Percentiles rank a stretch among this genome's conserved stretches.
phyloP scores from a whole-genome alignment of 768 basidiomycete genomes.

The Mycena vulgaris region DNA sequence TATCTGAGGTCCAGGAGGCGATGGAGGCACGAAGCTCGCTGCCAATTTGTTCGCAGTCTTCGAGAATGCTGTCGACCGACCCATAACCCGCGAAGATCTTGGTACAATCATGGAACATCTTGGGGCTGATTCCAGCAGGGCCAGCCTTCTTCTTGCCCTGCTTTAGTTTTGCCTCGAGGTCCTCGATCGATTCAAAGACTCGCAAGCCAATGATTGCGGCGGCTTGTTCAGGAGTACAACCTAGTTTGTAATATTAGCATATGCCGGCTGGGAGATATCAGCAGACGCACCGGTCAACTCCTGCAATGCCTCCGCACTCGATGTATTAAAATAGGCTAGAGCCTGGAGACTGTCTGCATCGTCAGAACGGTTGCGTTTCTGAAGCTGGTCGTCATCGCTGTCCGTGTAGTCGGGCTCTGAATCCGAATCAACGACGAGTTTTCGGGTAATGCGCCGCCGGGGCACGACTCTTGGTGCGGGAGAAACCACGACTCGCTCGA shows the following conservation, averaged over 20 bases:
- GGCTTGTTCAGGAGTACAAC: slow-evolving; percentile 88
- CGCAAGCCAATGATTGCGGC: slow-evolving; percentile 82
- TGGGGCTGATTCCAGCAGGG: slow-evolving; percentile 86
- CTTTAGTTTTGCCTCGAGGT: slow-evolving; percentile 81
- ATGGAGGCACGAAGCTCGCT: slow-evolving; percentile 80
- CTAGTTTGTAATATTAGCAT: slow-evolving; percentile 51
- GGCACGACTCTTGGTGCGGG: slow-evolving; percentile 52
- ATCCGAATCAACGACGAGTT: slow-evolving; percentile 77
- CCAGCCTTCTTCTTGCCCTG: slow-evolving; percentile 92
- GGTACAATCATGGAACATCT: slow-evolving; percentile 92
- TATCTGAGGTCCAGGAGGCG: slow-evolving; percentile 76
- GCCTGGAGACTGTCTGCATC: slow-evolving; percentile 62
- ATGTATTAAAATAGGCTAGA: slow-evolving; percentile 78
- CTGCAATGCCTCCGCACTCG: slow-evolving; percentile 74
- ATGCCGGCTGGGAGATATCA: background rate
- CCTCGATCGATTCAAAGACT: slow-evolving; percentile 84
- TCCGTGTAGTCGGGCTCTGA: slow-evolving; percentile 71
- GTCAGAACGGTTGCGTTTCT: slow-evolving; percentile 51
- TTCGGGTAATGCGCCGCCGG: slow-evolving; percentile 69
- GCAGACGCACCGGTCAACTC: slow-evolving; percentile 77
- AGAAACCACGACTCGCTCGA: slow-evolving; percentile 15
- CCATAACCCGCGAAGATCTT: slow-evolving; percentile 89
- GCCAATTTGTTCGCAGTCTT: slow-evolving; percentile 91
- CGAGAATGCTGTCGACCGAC: slow-evolving; percentile 90
- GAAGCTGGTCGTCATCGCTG: slow-evolving; percentile 60